Percentiles rank a stretch among this genome's conserved stretches.
These are phyloP conservation scores for Claviceps pazoutovae DNA, from an alignment of 2,329 filamentous ascomycete species.

Conservation along the genomic window DNA sequence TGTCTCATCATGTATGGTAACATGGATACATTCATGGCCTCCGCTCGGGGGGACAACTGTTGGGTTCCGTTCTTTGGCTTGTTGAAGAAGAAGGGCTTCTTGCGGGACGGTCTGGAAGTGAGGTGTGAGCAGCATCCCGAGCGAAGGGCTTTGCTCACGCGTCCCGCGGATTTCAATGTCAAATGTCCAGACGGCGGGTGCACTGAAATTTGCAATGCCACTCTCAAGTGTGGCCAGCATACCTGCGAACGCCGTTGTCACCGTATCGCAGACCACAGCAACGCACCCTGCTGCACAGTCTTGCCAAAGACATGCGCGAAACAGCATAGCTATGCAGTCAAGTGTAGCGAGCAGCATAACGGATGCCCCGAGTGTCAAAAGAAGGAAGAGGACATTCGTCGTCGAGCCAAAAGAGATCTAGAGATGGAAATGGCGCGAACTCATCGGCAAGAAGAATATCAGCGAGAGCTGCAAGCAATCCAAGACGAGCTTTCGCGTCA, in stretches of 20 bases:
- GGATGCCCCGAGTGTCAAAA: constrained; percentile 37
- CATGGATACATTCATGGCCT: constrained; percentile 45
- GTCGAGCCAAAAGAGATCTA: constrained; percentile 30
- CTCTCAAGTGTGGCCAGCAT: constrained; percentile 45
- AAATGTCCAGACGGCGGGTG: constrained; percentile 60
- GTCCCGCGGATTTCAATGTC: constrained; percentile 42
- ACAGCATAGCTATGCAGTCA: constrained; percentile 32
- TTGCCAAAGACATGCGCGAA: constrained; percentile 35
- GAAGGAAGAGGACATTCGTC: constrained; percentile 32
- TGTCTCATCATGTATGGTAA: constrained; percentile 58
- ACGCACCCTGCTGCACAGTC: constrained; percentile 19
- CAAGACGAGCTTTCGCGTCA: constrained; percentile 42
- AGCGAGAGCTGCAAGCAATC: constrained; percentile 29
- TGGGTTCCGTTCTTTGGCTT: constrained; percentile 16
- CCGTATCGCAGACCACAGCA: constrained; percentile 42
- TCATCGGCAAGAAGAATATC: constrained; percentile 29
- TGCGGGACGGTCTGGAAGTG: constrained; percentile 48
- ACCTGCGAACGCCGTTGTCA: constrained; percentile 49
- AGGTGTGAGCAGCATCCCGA: constrained; percentile 46
- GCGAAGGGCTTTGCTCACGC: constrained; percentile 29
- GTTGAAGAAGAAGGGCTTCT: constrained; percentile 33
- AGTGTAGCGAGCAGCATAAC: constrained; percentile 28
- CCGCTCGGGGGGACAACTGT: not conserved
- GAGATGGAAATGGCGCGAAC: constrained; percentile 36
- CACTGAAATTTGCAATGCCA: constrained; percentile 36